Conservation (phyloP, 257 asterid genomes). For the Paulownia fortunei region DNA sequence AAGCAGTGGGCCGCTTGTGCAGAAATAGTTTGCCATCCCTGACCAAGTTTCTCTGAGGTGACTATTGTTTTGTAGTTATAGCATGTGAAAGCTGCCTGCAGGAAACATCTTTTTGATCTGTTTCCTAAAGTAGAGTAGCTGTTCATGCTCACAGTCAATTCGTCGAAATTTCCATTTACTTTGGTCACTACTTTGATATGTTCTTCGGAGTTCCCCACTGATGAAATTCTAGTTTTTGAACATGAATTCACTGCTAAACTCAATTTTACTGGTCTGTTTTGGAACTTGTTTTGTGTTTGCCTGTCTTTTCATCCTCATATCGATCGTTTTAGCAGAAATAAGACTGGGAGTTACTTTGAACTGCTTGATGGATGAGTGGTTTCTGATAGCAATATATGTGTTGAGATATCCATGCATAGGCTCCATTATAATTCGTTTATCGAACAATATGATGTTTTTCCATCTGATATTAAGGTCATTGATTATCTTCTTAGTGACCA, state of each 20-base stretch:
- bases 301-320: too few relatives aligned
- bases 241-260: conserved; percentile 20
- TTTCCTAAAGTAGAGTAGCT: conserved; percentile 25
- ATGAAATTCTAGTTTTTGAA: conserved; percentile 23
- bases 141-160: conserved; percentile 28
- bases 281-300: too few relatives aligned
- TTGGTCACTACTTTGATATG: neutral
- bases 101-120: conserved; percentile 24
- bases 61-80: neutral
- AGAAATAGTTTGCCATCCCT: conserved; percentile 40
- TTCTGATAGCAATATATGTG: too few relatives aligned
- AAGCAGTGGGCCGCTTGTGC: conserved; percentile 45
- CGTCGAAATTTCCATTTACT: conserved; percentile 27
- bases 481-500: too few relatives aligned
- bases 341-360: too few relatives aligned
- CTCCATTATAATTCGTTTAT: too few relatives aligned
- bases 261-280: too few relatives aligned
- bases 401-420: too few relatives aligned
- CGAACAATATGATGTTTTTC: too few relatives aligned
- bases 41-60: neutral
- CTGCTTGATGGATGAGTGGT: too few relatives aligned
- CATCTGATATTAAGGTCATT: too few relatives aligned
- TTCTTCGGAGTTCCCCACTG: neutral
- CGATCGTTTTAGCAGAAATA: too few relatives aligned
- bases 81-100: conserved; percentile 26